Conservation (phyloP, 169 alveolate genomes). For the Eimeria sp. region DNA sequence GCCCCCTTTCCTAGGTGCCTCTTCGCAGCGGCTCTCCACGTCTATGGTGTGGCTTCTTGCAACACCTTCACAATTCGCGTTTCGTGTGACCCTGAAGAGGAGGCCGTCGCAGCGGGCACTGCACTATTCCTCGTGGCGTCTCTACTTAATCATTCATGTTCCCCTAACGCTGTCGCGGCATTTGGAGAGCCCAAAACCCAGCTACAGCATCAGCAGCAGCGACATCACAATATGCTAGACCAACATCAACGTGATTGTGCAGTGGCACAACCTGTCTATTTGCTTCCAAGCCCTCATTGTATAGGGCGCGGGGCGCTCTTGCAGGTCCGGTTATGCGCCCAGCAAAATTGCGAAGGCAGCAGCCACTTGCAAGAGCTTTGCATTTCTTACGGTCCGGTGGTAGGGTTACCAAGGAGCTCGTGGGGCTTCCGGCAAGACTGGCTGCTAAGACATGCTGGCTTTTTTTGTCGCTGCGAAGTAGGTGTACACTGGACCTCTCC, state of each 20-base stretch:
- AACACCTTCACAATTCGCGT: slow-evolving; percentile 62
- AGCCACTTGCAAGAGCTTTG: neutral
- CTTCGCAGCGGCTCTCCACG: slow-evolving; percentile 43
- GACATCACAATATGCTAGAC: neutral
- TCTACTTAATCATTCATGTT: slow-evolving; percentile 37
- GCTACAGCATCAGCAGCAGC: slow-evolving; percentile 18
- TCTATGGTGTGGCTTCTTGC: slow-evolving; percentile 51
- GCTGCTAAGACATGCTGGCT: slow-evolving; percentile 35
- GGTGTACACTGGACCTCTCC: neutral
- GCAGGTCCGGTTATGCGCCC: slow-evolving; percentile 36
- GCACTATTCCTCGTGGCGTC: slow-evolving; percentile 60
- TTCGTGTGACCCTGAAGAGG: slow-evolving; percentile 50
- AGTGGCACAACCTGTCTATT: neutral
- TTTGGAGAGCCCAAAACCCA: slow-evolving; percentile 18
- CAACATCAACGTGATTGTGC: neutral
- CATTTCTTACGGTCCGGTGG: slow-evolving; percentile 29
- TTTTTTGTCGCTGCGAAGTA: slow-evolving; percentile 50
- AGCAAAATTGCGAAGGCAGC: neutral
- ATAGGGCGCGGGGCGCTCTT: slow-evolving; percentile 58
- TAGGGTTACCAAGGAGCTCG: slow-evolving; percentile 19
- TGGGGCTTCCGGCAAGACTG: slow-evolving; percentile 62
- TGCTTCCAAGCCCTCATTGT: neutral
- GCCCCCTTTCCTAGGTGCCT: slow-evolving; percentile 50
- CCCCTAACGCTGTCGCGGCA: slow-evolving; percentile 14
- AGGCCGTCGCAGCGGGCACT: slow-evolving; percentile 47